These are phyloP conservation scores for Plasmodium gallinaceum DNA, from an alignment of 169 alveolate species.

Conservation along the genomic window DNA sequence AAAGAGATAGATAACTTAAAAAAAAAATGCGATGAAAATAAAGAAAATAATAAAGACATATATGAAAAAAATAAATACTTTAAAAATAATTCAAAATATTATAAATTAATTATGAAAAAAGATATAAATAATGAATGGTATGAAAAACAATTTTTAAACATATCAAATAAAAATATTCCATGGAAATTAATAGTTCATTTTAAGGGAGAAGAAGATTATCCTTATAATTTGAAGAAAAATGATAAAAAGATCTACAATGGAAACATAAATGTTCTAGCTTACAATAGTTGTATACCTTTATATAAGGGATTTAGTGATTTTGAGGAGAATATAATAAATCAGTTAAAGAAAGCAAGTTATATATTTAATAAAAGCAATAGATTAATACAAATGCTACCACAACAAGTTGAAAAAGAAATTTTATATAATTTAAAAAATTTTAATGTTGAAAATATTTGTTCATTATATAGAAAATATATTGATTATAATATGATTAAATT, in stretches of 20 bases:
- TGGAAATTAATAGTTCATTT: slow-evolving; percentile 48
- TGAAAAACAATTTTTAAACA: slow-evolving; percentile 28
- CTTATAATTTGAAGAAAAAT: slow-evolving; percentile 1
- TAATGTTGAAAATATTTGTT: slow-evolving; percentile 39
- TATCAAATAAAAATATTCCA: slow-evolving; percentile 61
- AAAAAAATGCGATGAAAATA: not conserved
- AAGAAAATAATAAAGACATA: not conserved
- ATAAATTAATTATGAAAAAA: slow-evolving; percentile 19
- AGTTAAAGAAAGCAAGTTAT: slow-evolving; percentile 53
- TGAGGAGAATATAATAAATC: slow-evolving; percentile 37
- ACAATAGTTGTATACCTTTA: slow-evolving; percentile 53
- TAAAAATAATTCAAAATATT: not conserved
- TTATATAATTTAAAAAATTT: slow-evolving; percentile 33
- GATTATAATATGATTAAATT: slow-evolving; percentile 51
- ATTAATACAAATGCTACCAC: slow-evolving; percentile 47
- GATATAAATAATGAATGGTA: slow-evolving; percentile 56
- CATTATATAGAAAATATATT: slow-evolving; percentile 54
- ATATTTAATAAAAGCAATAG: slow-evolving; percentile 37
- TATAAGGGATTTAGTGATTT: slow-evolving; percentile 58
- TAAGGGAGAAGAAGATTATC: slow-evolving; percentile 52
- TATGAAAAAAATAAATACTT: not conserved
- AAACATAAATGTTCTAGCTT: slow-evolving; percentile 34
- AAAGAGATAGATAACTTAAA: too few species aligned
- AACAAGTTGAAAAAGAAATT: slow-evolving; percentile 33
- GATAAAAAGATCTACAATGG: slow-evolving; percentile 10